Conservation (phyloP, 768 basidiomycete species). For the Russula abietina region DNA sequence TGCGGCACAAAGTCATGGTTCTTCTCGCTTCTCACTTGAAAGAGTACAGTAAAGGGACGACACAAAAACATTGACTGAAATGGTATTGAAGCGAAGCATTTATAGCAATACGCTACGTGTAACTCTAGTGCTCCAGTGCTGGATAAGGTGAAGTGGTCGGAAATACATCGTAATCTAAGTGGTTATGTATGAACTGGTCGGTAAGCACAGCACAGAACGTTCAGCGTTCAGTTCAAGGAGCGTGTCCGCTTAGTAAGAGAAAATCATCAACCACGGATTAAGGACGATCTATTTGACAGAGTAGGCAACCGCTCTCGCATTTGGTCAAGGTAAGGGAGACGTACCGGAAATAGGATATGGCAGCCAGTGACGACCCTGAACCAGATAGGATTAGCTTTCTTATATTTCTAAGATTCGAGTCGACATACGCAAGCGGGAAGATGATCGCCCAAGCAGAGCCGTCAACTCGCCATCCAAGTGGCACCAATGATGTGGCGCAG, state of each 20-base stretch:
- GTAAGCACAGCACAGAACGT: no score
- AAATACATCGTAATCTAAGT: not conserved
- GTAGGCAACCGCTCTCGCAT: slow-evolving; percentile 28
- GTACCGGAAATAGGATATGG: slow-evolving; percentile 72
- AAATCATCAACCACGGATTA: slow-evolving; percentile 87
- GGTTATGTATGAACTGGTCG: no score
- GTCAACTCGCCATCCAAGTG: slow-evolving; percentile 58
- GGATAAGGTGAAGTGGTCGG: not conserved
- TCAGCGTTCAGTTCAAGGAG: not conserved
- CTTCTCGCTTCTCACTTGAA: not conserved
- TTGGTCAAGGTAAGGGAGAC: slow-evolving; percentile 28
- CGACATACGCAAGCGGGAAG: slow-evolving; percentile 61
- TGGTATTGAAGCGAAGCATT: not conserved
- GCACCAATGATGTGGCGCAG: slow-evolving; percentile 47
- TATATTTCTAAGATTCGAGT: slow-evolving; percentile 8
- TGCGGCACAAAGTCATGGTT: no score
- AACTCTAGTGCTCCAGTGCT: no score
- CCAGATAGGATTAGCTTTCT: not conserved
- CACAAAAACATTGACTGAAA: not conserved
- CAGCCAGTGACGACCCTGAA: slow-evolving; percentile 52
- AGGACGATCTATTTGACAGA: slow-evolving; percentile 54
- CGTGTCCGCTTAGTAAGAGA: slow-evolving; percentile 43
- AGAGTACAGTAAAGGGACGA: not conserved
- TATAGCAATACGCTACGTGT: not conserved
- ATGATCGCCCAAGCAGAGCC: slow-evolving; percentile 65